phyloP scores from a whole-genome alignment of 163 green algal species.

The Scenedesmus sp. region DNA sequence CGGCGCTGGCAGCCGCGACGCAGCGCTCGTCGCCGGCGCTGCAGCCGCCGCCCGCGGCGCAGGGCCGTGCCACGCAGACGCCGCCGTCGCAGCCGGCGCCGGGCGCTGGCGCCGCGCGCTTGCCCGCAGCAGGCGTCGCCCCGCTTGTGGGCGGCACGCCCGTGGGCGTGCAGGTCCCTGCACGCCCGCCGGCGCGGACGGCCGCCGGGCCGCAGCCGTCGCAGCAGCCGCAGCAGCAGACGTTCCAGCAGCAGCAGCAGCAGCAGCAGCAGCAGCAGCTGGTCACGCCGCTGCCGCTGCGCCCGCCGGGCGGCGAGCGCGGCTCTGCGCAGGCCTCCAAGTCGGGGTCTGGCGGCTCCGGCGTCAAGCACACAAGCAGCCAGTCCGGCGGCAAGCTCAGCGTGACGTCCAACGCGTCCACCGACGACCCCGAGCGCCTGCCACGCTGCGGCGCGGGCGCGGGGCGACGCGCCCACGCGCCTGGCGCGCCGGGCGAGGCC shows the following conservation, averaged over 20 bases:
- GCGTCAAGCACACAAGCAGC: neutral
- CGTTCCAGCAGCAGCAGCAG: neutral
- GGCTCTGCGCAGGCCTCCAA: constrained; percentile 7
- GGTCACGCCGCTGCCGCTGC: neutral
- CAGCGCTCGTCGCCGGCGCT: too few species aligned
- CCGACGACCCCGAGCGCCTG: constrained; percentile 29
- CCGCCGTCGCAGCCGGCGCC: neutral
- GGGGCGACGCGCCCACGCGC: neutral
- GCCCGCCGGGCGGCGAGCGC: neutral
- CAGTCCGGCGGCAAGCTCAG: constrained; percentile 5
- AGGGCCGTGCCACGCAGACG: neutral
- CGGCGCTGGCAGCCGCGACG: constrained; percentile 17
- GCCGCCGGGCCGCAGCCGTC: neutral
- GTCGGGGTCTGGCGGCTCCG: neutral
- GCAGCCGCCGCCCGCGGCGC: neutral
- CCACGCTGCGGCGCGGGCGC: neutral
- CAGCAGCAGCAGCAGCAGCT: constrained; percentile 11
- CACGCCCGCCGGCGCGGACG: neutral
- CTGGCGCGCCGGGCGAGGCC: neutral
- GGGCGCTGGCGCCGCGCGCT: too few species aligned
- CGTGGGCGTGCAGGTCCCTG: neutral
- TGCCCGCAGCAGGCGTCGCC: too few species aligned
- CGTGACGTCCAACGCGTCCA: constrained; percentile 17
- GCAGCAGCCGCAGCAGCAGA: constrained; percentile 13
- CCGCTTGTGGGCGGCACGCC: too few species aligned